Evolutionary conservation across 768 basidiomycete genomes (phyloP).

Genomic region (Pulveroboletus sp.): DNA sequence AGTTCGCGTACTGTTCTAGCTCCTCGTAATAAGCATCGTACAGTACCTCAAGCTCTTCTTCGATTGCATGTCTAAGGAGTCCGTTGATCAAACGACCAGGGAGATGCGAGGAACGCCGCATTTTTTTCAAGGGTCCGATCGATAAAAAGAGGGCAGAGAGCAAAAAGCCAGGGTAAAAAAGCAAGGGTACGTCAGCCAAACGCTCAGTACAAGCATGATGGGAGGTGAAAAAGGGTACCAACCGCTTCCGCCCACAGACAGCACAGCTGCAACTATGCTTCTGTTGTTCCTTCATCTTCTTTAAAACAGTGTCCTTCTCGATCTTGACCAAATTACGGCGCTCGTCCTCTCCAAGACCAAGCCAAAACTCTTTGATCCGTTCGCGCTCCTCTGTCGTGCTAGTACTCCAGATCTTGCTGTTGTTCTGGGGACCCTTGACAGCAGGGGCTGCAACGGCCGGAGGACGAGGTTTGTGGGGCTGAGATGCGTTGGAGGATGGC

Average conservation of each 20-base stretch:
- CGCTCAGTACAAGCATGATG: conserved; percentile 12
- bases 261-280: conserved; percentile 94
- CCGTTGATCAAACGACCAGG: conserved; percentile 16
- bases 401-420: conserved; percentile 93
- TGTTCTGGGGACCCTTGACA: conserved; percentile 36
- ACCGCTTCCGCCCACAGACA: conserved; percentile 96
- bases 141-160: conserved; percentile 12
- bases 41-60: conserved; percentile 99
- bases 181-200: conserved; percentile 21
- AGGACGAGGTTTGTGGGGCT: conserved; percentile 30
- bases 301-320: conserved; percentile 96
- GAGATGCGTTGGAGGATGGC: conserved; percentile 34
- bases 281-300: conserved; percentile 99
- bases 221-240: conserved; percentile 38
- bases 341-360: conserved; percentile 88
- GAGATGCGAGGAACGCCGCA: conserved; percentile 5
- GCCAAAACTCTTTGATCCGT: conserved; percentile 98
- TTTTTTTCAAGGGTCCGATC: conserved; percentile 21
- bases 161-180: conserved; percentile 22
- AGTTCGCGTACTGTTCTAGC: conserved; percentile 98
- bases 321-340: conserved; percentile 90
- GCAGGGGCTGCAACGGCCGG: conserved; percentile 27
- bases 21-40: conserved; percentile 99
- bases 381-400: conserved; percentile 91
- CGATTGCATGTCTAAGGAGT: conserved; percentile 81